A percentile compares a stretch with the other conserved stretches of the same genome.
Evolutionary conservation across 2,329 filamentous ascomycete genomes (phyloP).

Genomic region (Trichoderma brevicompactum): DNA sequence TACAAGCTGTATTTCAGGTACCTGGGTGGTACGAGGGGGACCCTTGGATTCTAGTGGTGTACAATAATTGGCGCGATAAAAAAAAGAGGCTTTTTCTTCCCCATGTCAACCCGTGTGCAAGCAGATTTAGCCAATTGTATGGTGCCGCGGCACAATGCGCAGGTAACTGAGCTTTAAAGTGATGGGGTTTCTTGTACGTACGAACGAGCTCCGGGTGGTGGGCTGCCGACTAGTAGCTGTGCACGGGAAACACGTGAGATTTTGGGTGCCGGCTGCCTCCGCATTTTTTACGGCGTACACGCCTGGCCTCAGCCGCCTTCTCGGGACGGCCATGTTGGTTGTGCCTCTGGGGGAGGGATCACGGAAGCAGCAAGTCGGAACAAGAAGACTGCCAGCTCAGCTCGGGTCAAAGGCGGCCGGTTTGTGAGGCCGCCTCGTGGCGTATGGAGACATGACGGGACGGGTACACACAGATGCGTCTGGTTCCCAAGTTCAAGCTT

Average conservation of each 20-base stretch:
- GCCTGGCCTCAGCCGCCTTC: slow-evolving; percentile 13
- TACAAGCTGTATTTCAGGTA: neutral
- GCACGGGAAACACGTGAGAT: slow-evolving; percentile 12
- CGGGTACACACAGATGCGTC: slow-evolving; percentile 11
- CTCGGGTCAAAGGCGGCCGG: neutral
- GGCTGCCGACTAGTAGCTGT: neutral
- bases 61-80: slow-evolving; percentile 2
- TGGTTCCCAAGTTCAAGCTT: slow-evolving; percentile 14
- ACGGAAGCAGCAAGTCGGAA: neutral
- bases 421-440: slow-evolving; percentile 28
- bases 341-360: neutral
- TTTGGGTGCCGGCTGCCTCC: slow-evolving; percentile 24
- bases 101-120: neutral
- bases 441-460: slow-evolving; percentile 23
- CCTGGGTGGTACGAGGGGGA: slow-evolving; percentile 9
- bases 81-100: neutral
- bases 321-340: slow-evolving; percentile 3
- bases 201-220: neutral
- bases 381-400: neutral
- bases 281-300: slow-evolving; percentile 8
- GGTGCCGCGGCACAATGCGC: neutral
- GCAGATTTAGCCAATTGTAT: neutral
- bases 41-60: slow-evolving; percentile 1
- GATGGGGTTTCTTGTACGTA: neutral
- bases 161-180: neutral